These are phyloP conservation scores for Monotropa hypopitys DNA, from an alignment of 179 eudicot genomes.

Conservation along the genomic window DNA sequence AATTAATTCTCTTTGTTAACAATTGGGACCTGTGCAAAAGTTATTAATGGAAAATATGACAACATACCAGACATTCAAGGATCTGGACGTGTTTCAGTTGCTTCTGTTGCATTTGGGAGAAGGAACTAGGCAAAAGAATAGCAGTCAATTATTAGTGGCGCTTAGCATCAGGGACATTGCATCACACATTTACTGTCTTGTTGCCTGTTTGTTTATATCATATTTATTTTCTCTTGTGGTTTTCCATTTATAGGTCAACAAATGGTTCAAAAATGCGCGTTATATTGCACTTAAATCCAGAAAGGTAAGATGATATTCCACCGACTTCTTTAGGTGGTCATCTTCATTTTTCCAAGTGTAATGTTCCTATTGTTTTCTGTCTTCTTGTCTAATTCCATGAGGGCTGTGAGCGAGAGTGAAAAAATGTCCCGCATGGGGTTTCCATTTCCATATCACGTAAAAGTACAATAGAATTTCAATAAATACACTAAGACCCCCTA, in stretches of 20 bases:
- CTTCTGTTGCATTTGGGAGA: neutral
- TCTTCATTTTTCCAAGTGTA: neutral
- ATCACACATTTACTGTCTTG: slow-evolving; percentile 1
- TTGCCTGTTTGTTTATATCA: neutral
- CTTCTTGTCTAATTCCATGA: neutral
- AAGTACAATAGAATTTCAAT: too few relatives aligned
- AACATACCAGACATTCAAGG: neutral
- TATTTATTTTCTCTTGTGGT: neutral
- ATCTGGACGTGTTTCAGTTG: slow-evolving; percentile 2
- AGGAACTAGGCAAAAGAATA: neutral
- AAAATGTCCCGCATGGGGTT: too few relatives aligned
- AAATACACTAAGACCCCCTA: too few relatives aligned
- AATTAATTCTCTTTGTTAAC: neutral
- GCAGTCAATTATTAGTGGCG: neutral
- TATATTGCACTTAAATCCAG: slow-evolving; percentile 65
- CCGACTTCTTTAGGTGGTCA: neutral
- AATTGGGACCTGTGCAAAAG: neutral
- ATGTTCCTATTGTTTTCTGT: neutral
- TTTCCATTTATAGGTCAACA: slow-evolving; percentile 49
- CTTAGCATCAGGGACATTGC: neutral
- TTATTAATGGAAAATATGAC: neutral
- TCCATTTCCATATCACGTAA: too few relatives aligned
- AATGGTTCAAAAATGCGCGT: slow-evolving; percentile 98
- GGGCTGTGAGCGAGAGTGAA: too few relatives aligned
- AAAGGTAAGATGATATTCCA: slow-evolving; percentile 37